Evolutionary conservation across 768 basidiomycete species (phyloP).

Genomic region (Suillus lakei): DNA sequence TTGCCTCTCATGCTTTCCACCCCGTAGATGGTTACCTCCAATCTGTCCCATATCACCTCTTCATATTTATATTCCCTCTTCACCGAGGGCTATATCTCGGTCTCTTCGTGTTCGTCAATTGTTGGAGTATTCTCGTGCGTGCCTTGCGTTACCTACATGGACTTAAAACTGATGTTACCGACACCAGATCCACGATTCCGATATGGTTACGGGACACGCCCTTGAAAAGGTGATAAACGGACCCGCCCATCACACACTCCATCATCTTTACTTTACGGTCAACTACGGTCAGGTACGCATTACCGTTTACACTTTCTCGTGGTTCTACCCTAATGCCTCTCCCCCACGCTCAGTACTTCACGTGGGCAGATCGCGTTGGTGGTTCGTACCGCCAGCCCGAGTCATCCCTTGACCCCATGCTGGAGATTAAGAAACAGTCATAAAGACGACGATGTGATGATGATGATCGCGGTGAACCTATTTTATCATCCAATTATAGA

Average conservation of each 20-base stretch:
- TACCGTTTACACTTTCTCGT: slow-evolving; percentile 11
- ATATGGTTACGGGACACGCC: slow-evolving; percentile 93
- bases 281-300: slow-evolving; percentile 87
- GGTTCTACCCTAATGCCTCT: slow-evolving; percentile 16
- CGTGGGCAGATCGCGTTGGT: slow-evolving; percentile 85
- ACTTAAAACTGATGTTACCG: slow-evolving; percentile 3
- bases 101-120: slow-evolving; percentile 90
- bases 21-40: slow-evolving; percentile 94
- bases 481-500: slow-evolving; percentile 3
- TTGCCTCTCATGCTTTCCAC: slow-evolving; percentile 97
- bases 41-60: slow-evolving; percentile 93
- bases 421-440: slow-evolving; percentile 49
- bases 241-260: slow-evolving; percentile 97
- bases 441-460: slow-evolving; percentile 9
- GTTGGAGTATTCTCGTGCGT: slow-evolving; percentile 90
- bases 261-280: slow-evolving; percentile 95
- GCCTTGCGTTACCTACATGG: neutral
- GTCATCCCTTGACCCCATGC: slow-evolving; percentile 81
- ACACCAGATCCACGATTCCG: slow-evolving; percentile 92
- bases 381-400: slow-evolving; percentile 91
- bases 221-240: slow-evolving; percentile 94
- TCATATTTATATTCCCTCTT: slow-evolving; percentile 88
- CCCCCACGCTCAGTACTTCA: slow-evolving; percentile 78
- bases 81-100: slow-evolving; percentile 84
- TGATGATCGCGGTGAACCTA: slow-evolving; percentile 1